These are phyloP conservation scores for Cladobotryum protrusum DNA, from an alignment of 2,329 filamentous ascomycete genomes.

Conservation along the genomic window DNA sequence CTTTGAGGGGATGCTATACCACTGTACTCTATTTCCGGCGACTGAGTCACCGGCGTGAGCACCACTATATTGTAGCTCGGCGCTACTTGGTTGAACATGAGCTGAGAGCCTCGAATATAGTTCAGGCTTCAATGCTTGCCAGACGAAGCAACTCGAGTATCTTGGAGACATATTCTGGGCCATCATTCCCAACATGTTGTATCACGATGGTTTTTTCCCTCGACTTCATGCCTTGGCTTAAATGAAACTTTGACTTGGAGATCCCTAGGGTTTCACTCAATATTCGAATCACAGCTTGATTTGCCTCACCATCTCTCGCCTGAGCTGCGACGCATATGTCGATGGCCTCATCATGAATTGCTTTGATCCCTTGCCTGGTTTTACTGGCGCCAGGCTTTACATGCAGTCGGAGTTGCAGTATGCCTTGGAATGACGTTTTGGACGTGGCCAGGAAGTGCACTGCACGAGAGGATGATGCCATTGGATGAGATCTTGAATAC, in stretches of 20 bases:
- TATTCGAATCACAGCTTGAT: slow-evolving; percentile 57
- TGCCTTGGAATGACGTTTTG: slow-evolving; percentile 38
- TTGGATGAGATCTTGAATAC: slow-evolving; percentile 9
- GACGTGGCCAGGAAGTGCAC: slow-evolving; percentile 41
- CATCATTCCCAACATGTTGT: slow-evolving; percentile 28
- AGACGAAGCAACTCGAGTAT: slow-evolving; percentile 24
- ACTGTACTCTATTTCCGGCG: too few species aligned
- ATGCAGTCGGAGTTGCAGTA: slow-evolving; percentile 56
- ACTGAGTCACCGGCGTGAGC: slow-evolving; percentile 10
- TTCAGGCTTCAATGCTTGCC: slow-evolving; percentile 13
- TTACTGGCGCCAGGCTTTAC: slow-evolving; percentile 61
- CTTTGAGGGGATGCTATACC: too few species aligned
- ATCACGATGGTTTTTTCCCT: slow-evolving; percentile 56
- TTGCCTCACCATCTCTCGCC: slow-evolving; percentile 61
- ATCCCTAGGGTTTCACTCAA: slow-evolving; percentile 55
- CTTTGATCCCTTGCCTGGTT: slow-evolving; percentile 53
- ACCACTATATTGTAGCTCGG: background rate
- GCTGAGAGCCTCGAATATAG: too few species aligned
- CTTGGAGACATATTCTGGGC: slow-evolving; percentile 20
- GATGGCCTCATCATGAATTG: slow-evolving; percentile 50
- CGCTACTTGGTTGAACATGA: background rate
- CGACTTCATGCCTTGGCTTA: slow-evolving; percentile 58
- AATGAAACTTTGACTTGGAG: slow-evolving; percentile 57
- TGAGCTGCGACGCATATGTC: slow-evolving; percentile 61
- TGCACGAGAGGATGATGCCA: slow-evolving; percentile 27